Evolutionary conservation across 352 stramenopile genomes (phyloP), one percentile per base, ranked within the genome.

Genomic region (Aphanomyces cochlioides): DNA sequence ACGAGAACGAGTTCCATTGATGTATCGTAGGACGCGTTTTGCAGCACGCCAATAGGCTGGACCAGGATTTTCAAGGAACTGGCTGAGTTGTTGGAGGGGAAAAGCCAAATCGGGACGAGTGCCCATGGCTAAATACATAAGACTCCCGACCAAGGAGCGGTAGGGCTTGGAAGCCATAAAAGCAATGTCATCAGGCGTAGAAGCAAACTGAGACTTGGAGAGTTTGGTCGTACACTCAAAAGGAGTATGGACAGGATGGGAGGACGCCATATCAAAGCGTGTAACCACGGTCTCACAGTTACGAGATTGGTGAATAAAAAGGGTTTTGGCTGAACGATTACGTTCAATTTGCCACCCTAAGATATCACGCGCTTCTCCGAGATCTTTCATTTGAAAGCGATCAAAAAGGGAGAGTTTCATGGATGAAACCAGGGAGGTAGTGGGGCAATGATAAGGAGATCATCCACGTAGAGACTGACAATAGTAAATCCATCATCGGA

Each of bases 81-180:
- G 1, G 1, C 45, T 53, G n/a, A 53, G n/a, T 53, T 53, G 13
- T 53, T 53, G 45, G 45, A 53, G 45, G n/a, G 45, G 13, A 19
- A n/a, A 53, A 2, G 45, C 45, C 13, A 53, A 19, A 53, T 53
- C 45, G 13, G 45, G 45, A 53, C 45, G 45, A 53, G 45, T 53
- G 45, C n/a, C 45, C 45, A 53, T 53, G 45, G 45, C 45, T 53
- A 53, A 53, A 19, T 53, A 53, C 45, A 53, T 53, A 2, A 53
- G n/a, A 19, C 45, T 53, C 13, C 45, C 45, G 2, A 53, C 45
- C 13, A 53, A n/a, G 13, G 45, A 53, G 13, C 1, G 45, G n/a
- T 53, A 53, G 13, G n/a, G 45, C 45, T 53, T 53, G 13, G 45
- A n/a, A 1, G 13, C 13, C 45, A 53, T 53, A 53, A 53, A 53